A percentile compares a stretch with the other conserved stretches of the same genome.
Evolutionary conservation across 1,139 yeast genomes (phyloP).

Genomic region (Pichia sorboxylosa): DNA sequence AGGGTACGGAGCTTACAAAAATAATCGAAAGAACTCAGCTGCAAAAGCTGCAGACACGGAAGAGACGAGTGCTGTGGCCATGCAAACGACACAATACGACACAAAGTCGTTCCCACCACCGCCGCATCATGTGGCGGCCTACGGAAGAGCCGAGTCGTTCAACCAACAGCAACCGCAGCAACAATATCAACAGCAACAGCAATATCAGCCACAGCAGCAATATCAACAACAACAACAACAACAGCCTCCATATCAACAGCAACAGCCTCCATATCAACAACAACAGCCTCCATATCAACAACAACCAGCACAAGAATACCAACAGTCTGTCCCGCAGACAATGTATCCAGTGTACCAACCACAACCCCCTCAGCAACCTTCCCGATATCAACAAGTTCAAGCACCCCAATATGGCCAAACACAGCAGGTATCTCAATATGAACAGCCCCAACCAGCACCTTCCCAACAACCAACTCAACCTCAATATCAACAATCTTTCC

Average conservation of each 20-base stretch:
- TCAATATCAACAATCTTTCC: neutral
- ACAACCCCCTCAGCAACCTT: neutral
- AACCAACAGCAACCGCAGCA: constrained; percentile 2
- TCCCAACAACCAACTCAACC: neutral
- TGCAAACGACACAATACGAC: constrained; percentile 12
- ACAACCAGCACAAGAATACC: neutral
- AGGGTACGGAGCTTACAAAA: constrained; percentile 38
- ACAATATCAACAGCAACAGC: constrained; percentile 2
- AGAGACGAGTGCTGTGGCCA: constrained; percentile 12
- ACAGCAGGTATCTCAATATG: too few species aligned
- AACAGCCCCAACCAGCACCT: too few species aligned
- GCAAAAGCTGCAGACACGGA: constrained; percentile 1
- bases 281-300: neutral
- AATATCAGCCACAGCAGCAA: neutral
- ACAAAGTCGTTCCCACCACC: constrained; percentile 29
- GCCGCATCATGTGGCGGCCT: constrained; percentile 25
- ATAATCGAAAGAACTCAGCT: constrained; percentile 18
- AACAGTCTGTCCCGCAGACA: neutral
- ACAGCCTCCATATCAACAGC: neutral
- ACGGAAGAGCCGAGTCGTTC: constrained; percentile 1
- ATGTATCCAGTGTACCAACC: neutral
- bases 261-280: neutral
- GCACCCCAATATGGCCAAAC: neutral
- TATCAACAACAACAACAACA: neutral
- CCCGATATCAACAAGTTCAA: neutral